Conservation (phyloP, 768 basidiomycete genomes). For the Leccinum rimulosum region DNA sequence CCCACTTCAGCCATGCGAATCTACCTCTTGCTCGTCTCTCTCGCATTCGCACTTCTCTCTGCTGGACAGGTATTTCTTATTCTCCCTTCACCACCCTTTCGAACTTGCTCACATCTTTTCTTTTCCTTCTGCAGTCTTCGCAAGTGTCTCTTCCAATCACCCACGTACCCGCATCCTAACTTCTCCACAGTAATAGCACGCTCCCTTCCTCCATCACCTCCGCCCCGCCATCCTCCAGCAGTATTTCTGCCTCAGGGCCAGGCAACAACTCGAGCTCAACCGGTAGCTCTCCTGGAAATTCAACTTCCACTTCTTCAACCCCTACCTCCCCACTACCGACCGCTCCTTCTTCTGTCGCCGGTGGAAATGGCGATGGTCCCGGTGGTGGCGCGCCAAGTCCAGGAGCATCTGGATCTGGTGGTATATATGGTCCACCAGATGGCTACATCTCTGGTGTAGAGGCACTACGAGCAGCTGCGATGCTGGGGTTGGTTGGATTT, state of each 20-base stretch:
- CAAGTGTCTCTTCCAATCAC: conserved; percentile 33
- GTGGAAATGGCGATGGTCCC: conserved; percentile 45
- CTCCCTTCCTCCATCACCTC: conserved; percentile 46
- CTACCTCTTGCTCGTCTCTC: conserved; percentile 31
- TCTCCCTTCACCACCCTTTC: too few relatives aligned
- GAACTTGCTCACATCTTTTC: conserved; percentile 1
- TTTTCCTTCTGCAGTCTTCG: conserved; percentile 28
- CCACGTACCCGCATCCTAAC: conserved; percentile 35
- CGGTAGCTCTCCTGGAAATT: conserved; percentile 26
- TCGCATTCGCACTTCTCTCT: conserved; percentile 27
- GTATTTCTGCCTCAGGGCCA: conserved; percentile 21
- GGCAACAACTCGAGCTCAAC: conserved; percentile 23
- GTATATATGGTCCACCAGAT: conserved; percentile 66
- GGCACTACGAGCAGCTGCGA: conserved; percentile 43
- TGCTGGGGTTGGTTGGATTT: conserved; percentile 45
- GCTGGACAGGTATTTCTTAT: conserved; percentile 32
- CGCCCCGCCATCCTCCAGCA: conserved; percentile 32
- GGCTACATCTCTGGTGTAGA: conserved; percentile 58
- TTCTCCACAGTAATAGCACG: conserved; percentile 40
- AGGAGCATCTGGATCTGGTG: conserved; percentile 43
- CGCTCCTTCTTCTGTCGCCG: conserved; percentile 52
- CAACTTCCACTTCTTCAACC: conserved; percentile 27
- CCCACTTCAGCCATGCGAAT: conserved; percentile 25
- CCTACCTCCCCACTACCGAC: conserved; percentile 40
- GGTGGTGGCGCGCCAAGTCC: conserved; percentile 53